These are phyloP conservation scores for Lojkania enalia DNA, from an alignment of 2,329 filamentous ascomycete genomes.

Conservation along the genomic window DNA sequence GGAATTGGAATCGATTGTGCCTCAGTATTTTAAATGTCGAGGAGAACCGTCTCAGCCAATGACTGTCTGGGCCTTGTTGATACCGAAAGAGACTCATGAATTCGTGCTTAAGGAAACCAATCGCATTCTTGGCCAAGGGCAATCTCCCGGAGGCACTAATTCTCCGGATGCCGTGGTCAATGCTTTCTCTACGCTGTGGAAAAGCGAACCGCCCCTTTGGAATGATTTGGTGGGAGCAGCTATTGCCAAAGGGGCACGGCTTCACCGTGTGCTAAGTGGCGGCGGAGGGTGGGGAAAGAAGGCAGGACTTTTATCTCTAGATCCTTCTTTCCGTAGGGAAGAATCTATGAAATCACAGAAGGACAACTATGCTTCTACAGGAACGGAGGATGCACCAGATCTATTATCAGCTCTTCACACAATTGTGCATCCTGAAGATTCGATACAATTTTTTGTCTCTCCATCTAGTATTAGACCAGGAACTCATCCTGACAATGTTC, in stretches of 20 bases:
- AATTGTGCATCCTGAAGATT: conserved; percentile 65
- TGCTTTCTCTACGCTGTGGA: conserved; percentile 24
- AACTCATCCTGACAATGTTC: not conserved
- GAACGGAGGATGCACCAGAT: conserved; percentile 25
- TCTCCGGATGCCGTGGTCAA: not conserved
- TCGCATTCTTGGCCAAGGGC: not conserved
- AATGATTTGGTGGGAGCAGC: conserved; percentile 24
- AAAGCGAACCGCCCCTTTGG: conserved; percentile 24
- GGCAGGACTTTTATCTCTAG: conserved; percentile 75
- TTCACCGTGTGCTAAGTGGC: conserved; percentile 68
- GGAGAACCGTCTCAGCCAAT: conserved; percentile 53
- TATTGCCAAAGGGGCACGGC: conserved; percentile 39
- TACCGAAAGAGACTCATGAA: conserved; percentile 48
- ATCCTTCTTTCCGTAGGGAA: conserved; percentile 55
- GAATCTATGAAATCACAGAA: conserved; percentile 5
- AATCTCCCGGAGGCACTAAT: not conserved
- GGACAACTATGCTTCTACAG: conserved; percentile 2
- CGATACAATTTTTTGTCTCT: conserved; percentile 52
- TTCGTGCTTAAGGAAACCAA: not conserved
- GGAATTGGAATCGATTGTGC: conserved; percentile 70
- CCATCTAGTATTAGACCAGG: conserved; percentile 11
- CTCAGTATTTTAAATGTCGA: conserved; percentile 56
- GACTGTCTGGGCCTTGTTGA: conserved; percentile 73
- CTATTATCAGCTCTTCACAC: conserved; percentile 52
- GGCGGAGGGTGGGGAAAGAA: conserved; percentile 85